Evolutionary conservation across 352 stramenopile genomes (phyloP).

Genomic region (Globisporangium canariense): DNA sequence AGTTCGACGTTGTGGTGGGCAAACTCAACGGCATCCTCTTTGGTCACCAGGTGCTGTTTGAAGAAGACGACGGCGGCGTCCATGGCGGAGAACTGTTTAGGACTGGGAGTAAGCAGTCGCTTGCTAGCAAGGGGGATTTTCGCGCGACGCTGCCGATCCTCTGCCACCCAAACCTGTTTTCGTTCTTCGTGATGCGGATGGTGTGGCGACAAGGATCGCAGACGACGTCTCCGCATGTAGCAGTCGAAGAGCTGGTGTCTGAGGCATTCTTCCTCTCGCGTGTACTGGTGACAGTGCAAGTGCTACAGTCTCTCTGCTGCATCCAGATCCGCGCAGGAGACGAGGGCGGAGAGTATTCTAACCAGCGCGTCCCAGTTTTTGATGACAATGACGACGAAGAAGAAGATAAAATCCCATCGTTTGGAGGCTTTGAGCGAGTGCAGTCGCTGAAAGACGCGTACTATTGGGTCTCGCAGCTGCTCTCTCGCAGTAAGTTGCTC

Average conservation of each 20-base stretch:
- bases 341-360: slow-evolving; percentile 1
- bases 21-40: slow-evolving; percentile 65
- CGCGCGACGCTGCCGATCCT: slow-evolving; percentile 40
- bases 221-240: slow-evolving; percentile 28
- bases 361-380: too few relatives aligned
- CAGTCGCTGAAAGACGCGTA: slow-evolving; percentile 59
- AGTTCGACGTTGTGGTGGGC: slow-evolving; percentile 46
- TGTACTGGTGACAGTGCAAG: slow-evolving; percentile 50
- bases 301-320: slow-evolving; percentile 56
- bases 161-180: slow-evolving; percentile 45
- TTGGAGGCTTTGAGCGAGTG: slow-evolving; percentile 44
- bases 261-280: slow-evolving; percentile 59
- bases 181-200: slow-evolving; percentile 51
- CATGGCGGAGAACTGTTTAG: slow-evolving; percentile 3
- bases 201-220: slow-evolving; percentile 35
- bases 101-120: not conserved
- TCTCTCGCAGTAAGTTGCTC: slow-evolving; percentile 40
- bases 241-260: slow-evolving; percentile 36
- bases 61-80: slow-evolving; percentile 34
- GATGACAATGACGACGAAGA: not conserved
- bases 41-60: slow-evolving; percentile 66
- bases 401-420: not conserved
- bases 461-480: slow-evolving; percentile 44
- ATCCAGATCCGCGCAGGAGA: slow-evolving; percentile 21
- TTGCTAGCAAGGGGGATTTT: slow-evolving; percentile 14